phyloP scores from a whole-genome alignment of 495 filamentous ascomycete genomes.

The Venustampulla echinocandica region DNA sequence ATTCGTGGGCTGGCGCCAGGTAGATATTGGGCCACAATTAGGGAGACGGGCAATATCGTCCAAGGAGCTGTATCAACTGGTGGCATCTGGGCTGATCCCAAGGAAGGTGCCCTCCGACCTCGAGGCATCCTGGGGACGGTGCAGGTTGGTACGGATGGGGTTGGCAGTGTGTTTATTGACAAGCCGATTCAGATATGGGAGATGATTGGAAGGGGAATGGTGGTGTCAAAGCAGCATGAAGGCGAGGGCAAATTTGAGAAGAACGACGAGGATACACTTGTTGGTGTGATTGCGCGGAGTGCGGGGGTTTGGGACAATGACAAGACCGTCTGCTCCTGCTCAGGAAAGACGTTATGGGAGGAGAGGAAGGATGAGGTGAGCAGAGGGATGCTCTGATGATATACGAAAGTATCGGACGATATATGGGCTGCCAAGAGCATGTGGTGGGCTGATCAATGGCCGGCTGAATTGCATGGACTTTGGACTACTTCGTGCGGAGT shows the following conservation, averaged over 20 bases:
- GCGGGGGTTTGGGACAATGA: conserved; percentile 98
- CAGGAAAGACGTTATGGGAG: conserved; percentile 96
- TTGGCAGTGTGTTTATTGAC: conserved; percentile 70
- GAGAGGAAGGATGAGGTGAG: conserved; percentile 83
- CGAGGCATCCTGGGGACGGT: conserved; percentile 68
- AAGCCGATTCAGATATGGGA: conserved; percentile 85
- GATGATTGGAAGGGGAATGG: conserved; percentile 84
- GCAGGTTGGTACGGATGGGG: conserved; percentile 56
- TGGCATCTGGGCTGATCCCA: conserved; percentile 61
- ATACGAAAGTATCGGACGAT: conserved; percentile 21
- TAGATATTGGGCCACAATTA: conserved; percentile 71
- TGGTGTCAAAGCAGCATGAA: conserved; percentile 57
- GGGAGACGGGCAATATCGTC: conserved; percentile 85
- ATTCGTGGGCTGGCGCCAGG: conserved; percentile 78
- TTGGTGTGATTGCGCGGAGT: conserved; percentile 88
- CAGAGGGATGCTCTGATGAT: conserved; percentile 61
- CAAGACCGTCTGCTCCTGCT: conserved; percentile 91
- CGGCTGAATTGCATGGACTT: too few relatives aligned
- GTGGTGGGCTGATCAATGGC: conserved; percentile 7
- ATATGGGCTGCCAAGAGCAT: conserved; percentile 6
- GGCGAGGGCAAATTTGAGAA: conserved; percentile 39
- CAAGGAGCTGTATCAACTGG: conserved; percentile 72
- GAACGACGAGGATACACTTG: conserved; percentile 73
- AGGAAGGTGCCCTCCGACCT: conserved; percentile 38
- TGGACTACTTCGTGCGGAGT: too few relatives aligned